Evolutionary conservation across 192 early-diverging fungal genomes (phyloP).

Genomic region (Gigaspora rosea): DNA sequence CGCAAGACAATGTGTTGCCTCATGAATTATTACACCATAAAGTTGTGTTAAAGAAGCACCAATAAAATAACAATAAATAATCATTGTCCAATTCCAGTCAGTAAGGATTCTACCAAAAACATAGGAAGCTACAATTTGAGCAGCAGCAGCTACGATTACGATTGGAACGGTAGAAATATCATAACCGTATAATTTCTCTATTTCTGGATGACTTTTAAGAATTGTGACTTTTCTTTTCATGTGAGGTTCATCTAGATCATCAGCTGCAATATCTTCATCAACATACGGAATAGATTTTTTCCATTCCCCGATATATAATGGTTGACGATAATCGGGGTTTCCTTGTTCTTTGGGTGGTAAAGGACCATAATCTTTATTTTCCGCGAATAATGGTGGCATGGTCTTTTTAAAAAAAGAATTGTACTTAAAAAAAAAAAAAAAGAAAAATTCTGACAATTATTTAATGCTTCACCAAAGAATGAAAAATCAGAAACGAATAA

Average conservation of each 20-base stretch:
- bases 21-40: conserved; percentile 88
- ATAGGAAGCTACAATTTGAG: conserved; percentile 81
- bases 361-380: not conserved
- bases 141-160: conserved; percentile 59
- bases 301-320: conserved; percentile 82
- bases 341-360: not conserved
- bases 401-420: not conserved
- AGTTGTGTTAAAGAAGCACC: conserved; percentile 84
- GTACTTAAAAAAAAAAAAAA: no score
- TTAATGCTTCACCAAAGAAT: no score
- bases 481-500: no score
- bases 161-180: conserved; percentile 80
- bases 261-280: conserved; percentile 75
- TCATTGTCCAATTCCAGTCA: conserved; percentile 65
- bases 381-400: not conserved
- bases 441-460: no score
- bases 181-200: conserved; percentile 81
- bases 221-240: conserved; percentile 88
- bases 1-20: conserved; percentile 87
- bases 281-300: conserved; percentile 72
- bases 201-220: conserved; percentile 84
- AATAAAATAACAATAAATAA: conserved; percentile 69
- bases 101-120: conserved; percentile 67
- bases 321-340: conserved; percentile 64
- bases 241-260: conserved; percentile 94